Evolutionary conservation across 163 green algal species (phyloP).

Genomic region (Trebouxiophyceae sp.): DNA sequence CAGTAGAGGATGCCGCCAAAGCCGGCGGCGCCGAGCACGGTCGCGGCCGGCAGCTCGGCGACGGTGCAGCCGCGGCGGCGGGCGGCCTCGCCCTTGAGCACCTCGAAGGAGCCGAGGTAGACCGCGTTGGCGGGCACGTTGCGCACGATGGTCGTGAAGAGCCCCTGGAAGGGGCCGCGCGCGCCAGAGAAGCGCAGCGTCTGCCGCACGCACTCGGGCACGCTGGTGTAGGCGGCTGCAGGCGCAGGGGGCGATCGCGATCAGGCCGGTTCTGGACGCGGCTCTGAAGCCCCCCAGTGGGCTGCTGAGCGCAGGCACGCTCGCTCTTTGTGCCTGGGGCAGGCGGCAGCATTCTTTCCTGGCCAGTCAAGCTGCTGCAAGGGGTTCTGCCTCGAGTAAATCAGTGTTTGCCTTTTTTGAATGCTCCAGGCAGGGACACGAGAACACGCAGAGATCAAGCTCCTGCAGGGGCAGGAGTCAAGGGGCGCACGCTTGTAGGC

Average conservation of each 20-base stretch:
- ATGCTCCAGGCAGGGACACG: too few species aligned
- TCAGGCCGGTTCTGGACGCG: too few species aligned
- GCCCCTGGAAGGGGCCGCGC: slow-evolving; percentile 76
- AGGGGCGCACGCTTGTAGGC: slow-evolving; percentile 70
- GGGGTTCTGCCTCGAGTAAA: too few species aligned
- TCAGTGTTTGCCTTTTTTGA: not conserved
- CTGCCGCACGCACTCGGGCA: slow-evolving; percentile 55
- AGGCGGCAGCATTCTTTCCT: too few species aligned
- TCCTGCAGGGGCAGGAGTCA: too few species aligned
- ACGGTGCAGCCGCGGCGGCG: not conserved
- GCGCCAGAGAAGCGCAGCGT: slow-evolving; percentile 67
- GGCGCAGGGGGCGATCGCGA: too few species aligned
- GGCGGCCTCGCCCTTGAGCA: slow-evolving; percentile 66
- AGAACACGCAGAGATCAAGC: too few species aligned
- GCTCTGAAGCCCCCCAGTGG: too few species aligned
- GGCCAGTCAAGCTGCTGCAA: too few species aligned
- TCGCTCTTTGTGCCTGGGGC: too few species aligned
- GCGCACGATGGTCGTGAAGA: slow-evolving; percentile 72
- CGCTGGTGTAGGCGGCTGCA: slow-evolving; percentile 75
- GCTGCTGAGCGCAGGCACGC: too few species aligned
- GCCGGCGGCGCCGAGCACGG: slow-evolving; percentile 38
- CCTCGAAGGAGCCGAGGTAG: slow-evolving; percentile 92
- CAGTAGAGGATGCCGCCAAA: slow-evolving; percentile 84
- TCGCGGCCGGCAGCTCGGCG: slow-evolving; percentile 32
- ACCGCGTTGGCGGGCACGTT: slow-evolving; percentile 88